Evolutionary conservation across 164 flowering plant genomes (phyloP).

Genomic region (Magnolia officinalis): DNA sequence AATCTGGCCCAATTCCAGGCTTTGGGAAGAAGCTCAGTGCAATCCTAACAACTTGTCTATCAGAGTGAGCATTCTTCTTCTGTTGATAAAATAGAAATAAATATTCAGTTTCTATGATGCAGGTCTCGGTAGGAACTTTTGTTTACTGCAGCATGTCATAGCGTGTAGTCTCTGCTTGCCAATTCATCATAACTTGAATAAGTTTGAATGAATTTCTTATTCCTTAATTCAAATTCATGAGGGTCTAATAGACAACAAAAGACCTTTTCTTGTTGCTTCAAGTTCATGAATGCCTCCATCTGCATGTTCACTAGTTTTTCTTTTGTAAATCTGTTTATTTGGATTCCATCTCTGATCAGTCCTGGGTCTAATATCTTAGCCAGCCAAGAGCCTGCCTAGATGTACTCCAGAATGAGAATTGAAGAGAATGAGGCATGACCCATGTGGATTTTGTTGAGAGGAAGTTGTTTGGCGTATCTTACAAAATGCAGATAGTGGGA

Average conservation of each 20-base stretch:
- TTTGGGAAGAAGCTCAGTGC: constrained; percentile 83
- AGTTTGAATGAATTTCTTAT: not conserved
- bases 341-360: not conserved
- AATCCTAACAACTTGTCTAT: constrained; percentile 53
- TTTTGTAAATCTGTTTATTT: not conserved
- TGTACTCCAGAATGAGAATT: too few species aligned
- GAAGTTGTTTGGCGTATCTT: not conserved
- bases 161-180: not conserved
- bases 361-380: not conserved
- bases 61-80: constrained; percentile 53
- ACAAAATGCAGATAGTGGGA: not conserved
- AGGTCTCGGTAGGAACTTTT: not conserved
- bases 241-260: not conserved
- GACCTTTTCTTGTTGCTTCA: not conserved
- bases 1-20: constrained; percentile 59
- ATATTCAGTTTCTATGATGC: not conserved
- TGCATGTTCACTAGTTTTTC: not conserved
- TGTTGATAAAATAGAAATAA: not conserved
- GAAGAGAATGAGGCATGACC: not conserved
- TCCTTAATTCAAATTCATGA: not conserved
- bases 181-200: not conserved
- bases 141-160: not conserved
- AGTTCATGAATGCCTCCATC: not conserved
- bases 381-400: not conserved
- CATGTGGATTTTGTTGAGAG: not conserved